phyloP scores from a whole-genome alignment of 2,329 filamentous ascomycete species.

The Colletotrichum cuscutae region DNA sequence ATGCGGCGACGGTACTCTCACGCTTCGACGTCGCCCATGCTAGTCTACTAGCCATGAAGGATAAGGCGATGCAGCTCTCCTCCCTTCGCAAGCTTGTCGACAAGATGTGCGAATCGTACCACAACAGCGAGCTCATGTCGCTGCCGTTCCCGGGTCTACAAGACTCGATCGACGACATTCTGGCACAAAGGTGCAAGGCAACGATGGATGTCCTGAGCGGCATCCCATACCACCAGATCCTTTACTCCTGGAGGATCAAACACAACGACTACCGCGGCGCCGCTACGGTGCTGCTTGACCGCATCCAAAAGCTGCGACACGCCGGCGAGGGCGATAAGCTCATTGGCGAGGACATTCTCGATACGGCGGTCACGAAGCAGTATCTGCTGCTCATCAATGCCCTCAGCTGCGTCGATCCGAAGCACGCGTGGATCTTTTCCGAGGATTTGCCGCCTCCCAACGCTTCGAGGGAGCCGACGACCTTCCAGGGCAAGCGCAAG shows the following conservation, averaged over 20 bases:
- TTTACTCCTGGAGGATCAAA: slow-evolving; percentile 90
- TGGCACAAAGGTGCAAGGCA: slow-evolving; percentile 76
- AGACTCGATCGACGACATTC: slow-evolving; percentile 81
- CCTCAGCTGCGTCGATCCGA: slow-evolving; percentile 83
- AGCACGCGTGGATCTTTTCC: slow-evolving; percentile 83
- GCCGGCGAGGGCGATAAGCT: slow-evolving; percentile 69
- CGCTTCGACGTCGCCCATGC: slow-evolving; percentile 87
- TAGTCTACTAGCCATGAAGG: slow-evolving; percentile 77
- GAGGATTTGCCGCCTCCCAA: slow-evolving; percentile 47
- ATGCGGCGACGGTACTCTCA: slow-evolving; percentile 80
- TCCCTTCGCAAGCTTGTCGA: slow-evolving; percentile 77
- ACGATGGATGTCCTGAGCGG: slow-evolving; percentile 72
- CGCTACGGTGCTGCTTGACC: slow-evolving; percentile 70
- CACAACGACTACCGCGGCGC: slow-evolving; percentile 88
- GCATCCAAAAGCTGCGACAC: slow-evolving; percentile 69
- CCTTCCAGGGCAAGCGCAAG: slow-evolving; percentile 66
- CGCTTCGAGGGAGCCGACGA: slow-evolving; percentile 17
- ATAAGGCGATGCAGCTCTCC: slow-evolving; percentile 76
- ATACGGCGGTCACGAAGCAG: slow-evolving; percentile 75
- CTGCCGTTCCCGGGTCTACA: slow-evolving; percentile 84
- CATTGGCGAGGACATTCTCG: slow-evolving; percentile 65
- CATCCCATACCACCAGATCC: slow-evolving; percentile 84
- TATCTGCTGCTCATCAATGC: slow-evolving; percentile 95
- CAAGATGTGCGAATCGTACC: slow-evolving; percentile 74
- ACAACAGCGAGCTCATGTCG: slow-evolving; percentile 74